Base-by-base conservation (phyloP, 75 land plant species). In the Larix kaempferi region DNA sequence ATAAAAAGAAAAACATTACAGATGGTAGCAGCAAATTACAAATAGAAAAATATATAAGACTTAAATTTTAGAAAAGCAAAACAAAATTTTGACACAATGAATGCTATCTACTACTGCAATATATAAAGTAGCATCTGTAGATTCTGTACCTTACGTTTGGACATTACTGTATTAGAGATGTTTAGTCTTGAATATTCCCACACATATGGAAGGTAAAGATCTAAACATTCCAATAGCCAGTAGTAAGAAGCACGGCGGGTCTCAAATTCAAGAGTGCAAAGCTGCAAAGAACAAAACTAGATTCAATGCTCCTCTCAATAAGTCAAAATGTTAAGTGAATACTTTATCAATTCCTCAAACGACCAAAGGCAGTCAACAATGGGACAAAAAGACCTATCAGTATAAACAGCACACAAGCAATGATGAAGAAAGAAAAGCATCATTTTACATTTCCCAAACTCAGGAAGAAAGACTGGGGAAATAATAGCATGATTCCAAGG, bases 181-280 rank as follows among this genome's bases (percentile, higher is more conserved):
- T 88, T 95, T 74, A 98, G 77, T 4, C 98, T 89, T 14, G 99
- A 91, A 80, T 98, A 98, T 66, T 98, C 99, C 99, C 99, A 98
- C 19, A 98, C 99, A 85, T 98, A 89, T 11, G 99, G 98, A n/a
- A 89, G 90, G 78, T 98, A 98, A 25, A 98, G 90, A 76, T 86
- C 93, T 27, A 98, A 82, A 22, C 87, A 87, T 65, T 91, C 84
- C 73, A 98, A 77, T 26, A 98, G 82, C 99, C 99, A 98, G 76
- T 95, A 98, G 81, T 98, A 98, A 54, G 99, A 98, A 73, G 95
- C 94, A 52, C 96, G 91, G 11, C 96, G 92, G 37, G 93, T 88
- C 82, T 98, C 98, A 93, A 98, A 98, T 78, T 98, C 99, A 75
- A 98, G 86, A 13, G 96, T 93, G 77, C 99, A 98, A 14, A 98